Percentiles rank a stretch among this genome's conserved stretches.
Conservation (phyloP, 1,284 basidiomycete species). For the Sporisorium exsertum region DNA sequence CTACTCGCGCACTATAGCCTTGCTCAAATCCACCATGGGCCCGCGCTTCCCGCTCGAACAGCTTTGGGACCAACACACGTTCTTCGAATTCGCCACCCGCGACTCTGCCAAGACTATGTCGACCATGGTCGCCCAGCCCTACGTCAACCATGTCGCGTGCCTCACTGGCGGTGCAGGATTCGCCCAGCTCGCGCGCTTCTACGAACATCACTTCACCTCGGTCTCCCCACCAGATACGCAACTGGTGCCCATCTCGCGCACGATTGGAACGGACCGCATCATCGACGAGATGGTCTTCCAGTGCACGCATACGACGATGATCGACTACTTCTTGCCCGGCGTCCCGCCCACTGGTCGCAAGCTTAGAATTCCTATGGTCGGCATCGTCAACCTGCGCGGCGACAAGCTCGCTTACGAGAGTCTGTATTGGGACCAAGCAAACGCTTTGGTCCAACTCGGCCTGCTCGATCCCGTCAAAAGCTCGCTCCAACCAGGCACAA, state of each 20-base stretch:
- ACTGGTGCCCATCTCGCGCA: constrained; percentile 26
- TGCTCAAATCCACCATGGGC: constrained; percentile 35
- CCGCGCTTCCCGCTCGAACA: constrained; percentile 42
- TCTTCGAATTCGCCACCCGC: constrained; percentile 35
- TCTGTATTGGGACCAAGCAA: constrained; percentile 43
- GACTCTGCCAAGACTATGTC: constrained; percentile 38
- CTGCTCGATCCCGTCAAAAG: constrained; percentile 23
- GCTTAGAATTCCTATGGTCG: constrained; percentile 37
- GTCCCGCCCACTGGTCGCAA: constrained; percentile 29
- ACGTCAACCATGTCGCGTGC: constrained; percentile 44
- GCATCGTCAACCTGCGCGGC: constrained; percentile 41
- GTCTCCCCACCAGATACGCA: constrained; percentile 29
- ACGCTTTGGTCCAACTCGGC: constrained; percentile 27
- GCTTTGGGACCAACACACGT: constrained; percentile 44
- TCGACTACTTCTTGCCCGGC: constrained; percentile 42
- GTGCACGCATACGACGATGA: constrained; percentile 36
- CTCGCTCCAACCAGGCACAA: constrained; percentile 9
- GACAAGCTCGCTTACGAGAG: constrained; percentile 44
- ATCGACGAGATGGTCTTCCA: constrained; percentile 46
- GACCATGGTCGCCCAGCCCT: constrained; percentile 39
- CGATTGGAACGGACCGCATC: constrained; percentile 28
- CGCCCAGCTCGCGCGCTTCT: constrained; percentile 24
- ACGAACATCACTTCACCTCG: constrained; percentile 37
- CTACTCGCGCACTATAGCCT: constrained; percentile 30
- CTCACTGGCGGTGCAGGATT: constrained; percentile 37